phyloP scores from a whole-genome alignment of 495 filamentous ascomycete species.

The Aspergillus coremiiformis region DNA sequence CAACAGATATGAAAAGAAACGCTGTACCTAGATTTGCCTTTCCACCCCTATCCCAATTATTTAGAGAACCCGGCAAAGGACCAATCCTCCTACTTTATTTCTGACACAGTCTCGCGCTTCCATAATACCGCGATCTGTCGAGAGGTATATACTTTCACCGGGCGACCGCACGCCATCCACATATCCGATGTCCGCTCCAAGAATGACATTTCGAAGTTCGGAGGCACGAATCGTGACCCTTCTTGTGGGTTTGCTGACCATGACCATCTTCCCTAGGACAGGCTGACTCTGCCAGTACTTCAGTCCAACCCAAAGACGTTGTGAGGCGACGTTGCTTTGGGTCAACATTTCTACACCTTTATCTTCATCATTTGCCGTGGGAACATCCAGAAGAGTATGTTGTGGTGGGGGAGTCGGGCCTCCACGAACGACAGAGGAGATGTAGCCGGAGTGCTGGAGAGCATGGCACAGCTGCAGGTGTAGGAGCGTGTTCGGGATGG shows the following conservation, averaged over 20 bases:
- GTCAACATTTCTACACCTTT: constrained; percentile 53
- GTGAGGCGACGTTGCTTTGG: constrained; percentile 64
- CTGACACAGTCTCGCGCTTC: constrained; percentile 83
- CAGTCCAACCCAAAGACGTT: constrained; percentile 83
- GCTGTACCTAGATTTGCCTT: constrained; percentile 13
- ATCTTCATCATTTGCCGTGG: constrained; percentile 29
- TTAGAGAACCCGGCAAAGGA: constrained; percentile 63
- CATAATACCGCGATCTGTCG: constrained; percentile 71
- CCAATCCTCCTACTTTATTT: constrained; percentile 75
- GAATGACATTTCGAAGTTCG: constrained; percentile 53
- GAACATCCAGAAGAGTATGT: constrained; percentile 41
- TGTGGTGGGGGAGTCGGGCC: constrained; percentile 58
- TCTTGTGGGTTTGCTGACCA: constrained; percentile 73
- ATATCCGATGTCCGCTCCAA: constrained; percentile 56
- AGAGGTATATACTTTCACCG: constrained; percentile 78
- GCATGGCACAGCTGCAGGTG: constrained; percentile 68
- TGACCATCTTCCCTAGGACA: constrained; percentile 61
- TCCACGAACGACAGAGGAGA: constrained; percentile 74
- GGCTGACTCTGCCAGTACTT: constrained; percentile 91
- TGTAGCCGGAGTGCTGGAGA: constrained; percentile 74
- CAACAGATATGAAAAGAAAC: constrained; percentile 14
- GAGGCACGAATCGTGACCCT: constrained; percentile 55
- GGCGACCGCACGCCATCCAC: constrained; percentile 66
- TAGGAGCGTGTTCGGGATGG: constrained; percentile 72
- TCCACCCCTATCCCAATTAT: constrained; percentile 10